Evolutionary conservation across 202 grass and related monocot genomes (phyloP), one percentile per base, ranked within the genome.

Genomic region (Panicum hallii): DNA sequence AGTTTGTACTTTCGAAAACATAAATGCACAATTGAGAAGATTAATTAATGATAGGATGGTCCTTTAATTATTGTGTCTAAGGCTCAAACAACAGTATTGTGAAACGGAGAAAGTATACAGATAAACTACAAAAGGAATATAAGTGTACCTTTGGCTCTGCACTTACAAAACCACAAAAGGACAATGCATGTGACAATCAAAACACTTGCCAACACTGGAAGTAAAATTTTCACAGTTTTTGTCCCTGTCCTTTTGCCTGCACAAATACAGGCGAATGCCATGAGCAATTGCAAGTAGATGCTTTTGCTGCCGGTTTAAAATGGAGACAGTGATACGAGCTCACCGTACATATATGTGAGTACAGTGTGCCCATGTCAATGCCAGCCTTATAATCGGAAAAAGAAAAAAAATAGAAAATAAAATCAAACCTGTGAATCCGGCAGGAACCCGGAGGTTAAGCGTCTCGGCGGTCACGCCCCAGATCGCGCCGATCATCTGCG

Each of bases 401-500:
- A 38, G 0, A 32, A 0, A 50, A 47, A 30, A 41, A 53, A 19
- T 20, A 11, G n/a, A 41, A 23, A 66, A 19, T 5, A 30, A 75
- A 80, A 70, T n/a, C 40, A 28, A 54, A 78, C 80, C 47, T 50
- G 55, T 20, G 15, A 30, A 88, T 70, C 40, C 63, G 16, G 72
- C 50, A 30, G 79, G 79, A 5, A 92, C 63, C 16, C 85, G 83
- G 58, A 93, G 84, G 75, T 92, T 84, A 22, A 97, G 70, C 28
- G 82, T 88, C 40, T 86, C 88, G 3, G 15, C 48, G 0, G 53
- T 11, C 32, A 41, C 5, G 16, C 47, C 73, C 57, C 67, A 86
- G 9, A 36, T 11, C 1, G 36, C 4, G 16, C 79, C 79, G 32
- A 92, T 13, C 89, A 72, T 77, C 83, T 53, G 81, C 48, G 86